Percentiles rank a stretch among this genome's conserved stretches.
phyloP scores from a whole-genome alignment of 2,329 filamentous ascomycete genomes.

The Penicillium occitanis region DNA sequence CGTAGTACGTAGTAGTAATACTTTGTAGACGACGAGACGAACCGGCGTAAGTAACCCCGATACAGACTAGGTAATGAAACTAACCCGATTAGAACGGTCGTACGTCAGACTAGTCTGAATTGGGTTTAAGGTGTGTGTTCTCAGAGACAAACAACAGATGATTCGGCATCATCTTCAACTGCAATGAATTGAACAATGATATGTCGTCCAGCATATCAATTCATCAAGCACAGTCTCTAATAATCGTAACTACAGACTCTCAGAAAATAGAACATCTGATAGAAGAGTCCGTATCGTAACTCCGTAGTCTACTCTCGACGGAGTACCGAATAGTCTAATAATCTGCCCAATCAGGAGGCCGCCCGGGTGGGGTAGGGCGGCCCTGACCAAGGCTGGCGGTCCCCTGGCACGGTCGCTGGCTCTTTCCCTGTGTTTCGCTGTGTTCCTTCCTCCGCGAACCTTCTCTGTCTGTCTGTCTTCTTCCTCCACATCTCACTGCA shows the following conservation, averaged over 20 bases:
- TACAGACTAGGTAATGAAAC: background rate
- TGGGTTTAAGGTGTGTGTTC: background rate
- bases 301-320: background rate
- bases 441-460: conserved; percentile 8
- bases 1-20: background rate
- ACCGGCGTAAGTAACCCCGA: background rate
- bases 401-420: conserved; percentile 29
- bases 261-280: background rate
- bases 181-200: background rate
- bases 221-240: background rate
- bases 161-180: background rate
- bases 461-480: conserved; percentile 26
- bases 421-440: conserved; percentile 29
- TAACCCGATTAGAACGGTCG: background rate
- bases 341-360: background rate
- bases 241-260: background rate
- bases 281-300: background rate
- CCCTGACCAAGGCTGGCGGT: conserved; percentile 23
- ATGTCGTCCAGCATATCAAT: background rate
- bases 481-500: conserved; percentile 27
- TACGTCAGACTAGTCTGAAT: conserved; percentile 6
- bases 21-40: background rate
- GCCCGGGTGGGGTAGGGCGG: background rate
- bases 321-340: background rate
- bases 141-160: background rate